These are phyloP conservation scores for Otatea glauca DNA, from an alignment of 176 grass and related monocot species.

Conservation along the genomic window DNA sequence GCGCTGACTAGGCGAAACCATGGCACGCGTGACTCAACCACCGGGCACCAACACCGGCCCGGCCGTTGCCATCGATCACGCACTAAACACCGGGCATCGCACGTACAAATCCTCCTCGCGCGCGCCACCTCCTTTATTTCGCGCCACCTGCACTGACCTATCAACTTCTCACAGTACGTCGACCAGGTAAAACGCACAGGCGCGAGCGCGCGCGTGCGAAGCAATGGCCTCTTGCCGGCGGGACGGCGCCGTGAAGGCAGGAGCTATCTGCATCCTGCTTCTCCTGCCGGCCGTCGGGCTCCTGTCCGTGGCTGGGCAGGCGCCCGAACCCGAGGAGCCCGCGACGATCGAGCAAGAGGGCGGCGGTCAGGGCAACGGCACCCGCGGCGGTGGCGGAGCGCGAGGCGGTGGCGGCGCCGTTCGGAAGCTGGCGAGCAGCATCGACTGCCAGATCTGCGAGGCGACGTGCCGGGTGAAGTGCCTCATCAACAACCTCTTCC, in stretches of 20 bases:
- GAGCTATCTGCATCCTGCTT: slow-evolving; percentile 26
- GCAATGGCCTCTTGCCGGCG: not conserved
- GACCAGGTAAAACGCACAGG: not conserved
- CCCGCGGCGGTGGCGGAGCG: slow-evolving; percentile 12
- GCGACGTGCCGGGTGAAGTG: slow-evolving; percentile 62
- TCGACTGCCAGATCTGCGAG: slow-evolving; percentile 68
- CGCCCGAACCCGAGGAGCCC: slow-evolving; percentile 32
- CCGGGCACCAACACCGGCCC: slow-evolving; percentile 37
- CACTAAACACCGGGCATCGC: not conserved
- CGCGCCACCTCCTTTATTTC: not conserved
- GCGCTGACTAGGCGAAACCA: not conserved
- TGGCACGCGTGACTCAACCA: slow-evolving; percentile 53
- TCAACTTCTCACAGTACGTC: not conserved
- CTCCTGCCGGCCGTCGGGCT: slow-evolving; percentile 6
- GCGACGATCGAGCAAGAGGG: slow-evolving; percentile 5
- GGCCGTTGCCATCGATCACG: slow-evolving; percentile 11
- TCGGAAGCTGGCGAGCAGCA: slow-evolving; percentile 45
- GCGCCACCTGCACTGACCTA: not conserved
- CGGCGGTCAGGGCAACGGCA: slow-evolving; percentile 23
- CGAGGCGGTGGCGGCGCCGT: not conserved
- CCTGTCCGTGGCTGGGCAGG: slow-evolving; percentile 25
- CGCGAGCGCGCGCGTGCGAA: not conserved
- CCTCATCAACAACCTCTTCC: slow-evolving; percentile 61
- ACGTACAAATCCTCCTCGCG: slow-evolving; percentile 36
- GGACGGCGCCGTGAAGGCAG: not conserved